Base-by-base conservation (phyloP, 176 grass and related monocot genomes). In the Triticum dicoccoides region DNA sequence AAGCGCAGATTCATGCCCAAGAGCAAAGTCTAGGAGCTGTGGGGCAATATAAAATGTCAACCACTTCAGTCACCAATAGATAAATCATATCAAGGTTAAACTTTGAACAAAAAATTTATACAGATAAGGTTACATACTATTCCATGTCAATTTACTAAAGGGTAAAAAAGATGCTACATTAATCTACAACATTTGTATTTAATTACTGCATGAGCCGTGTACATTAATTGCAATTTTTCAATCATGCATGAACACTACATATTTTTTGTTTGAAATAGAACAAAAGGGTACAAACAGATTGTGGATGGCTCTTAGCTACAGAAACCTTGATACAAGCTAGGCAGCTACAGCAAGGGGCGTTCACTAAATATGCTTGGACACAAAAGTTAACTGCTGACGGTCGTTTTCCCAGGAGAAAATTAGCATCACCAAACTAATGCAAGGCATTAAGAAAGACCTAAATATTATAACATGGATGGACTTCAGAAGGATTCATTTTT, bases 1-100 rank as follows among this genome's bases (percentile, higher is more conserved):
- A 80, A 97, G 83, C 74, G 97, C 97, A 82, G 97, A 99, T 80
- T 97, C 97, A 91, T 99, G 97, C 34, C 97, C 97, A 90, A 99
- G 97, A 76, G 94, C 92, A 80, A 89, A 99, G 82, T 99, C 97
- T 80, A 99, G 85, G 86, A 99, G 69, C 97, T 99, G 80, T 77
- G 14, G 62, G 25, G 34, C 7, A 71, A 79, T 44, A 83, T 44
- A 62, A 92, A 52, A 81, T 79, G 85, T 85, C 42, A 84, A 91
- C 69, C 61, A 65, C 41, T 74, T 89, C 27, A 82, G 27, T 73
- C 79, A 79, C 33, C 51, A 84, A n/a, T 49, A 66, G 5, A 77
- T 61, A 80, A 59, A 88, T 66, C 62, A 76, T 64, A 62, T 81
- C 33, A 70, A 82, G 72, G 6, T 21, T 84, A 74, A 84, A 79